Conservation (phyloP, 1,139 yeast genomes). For the Scheffersomyces illinoinensis region DNA sequence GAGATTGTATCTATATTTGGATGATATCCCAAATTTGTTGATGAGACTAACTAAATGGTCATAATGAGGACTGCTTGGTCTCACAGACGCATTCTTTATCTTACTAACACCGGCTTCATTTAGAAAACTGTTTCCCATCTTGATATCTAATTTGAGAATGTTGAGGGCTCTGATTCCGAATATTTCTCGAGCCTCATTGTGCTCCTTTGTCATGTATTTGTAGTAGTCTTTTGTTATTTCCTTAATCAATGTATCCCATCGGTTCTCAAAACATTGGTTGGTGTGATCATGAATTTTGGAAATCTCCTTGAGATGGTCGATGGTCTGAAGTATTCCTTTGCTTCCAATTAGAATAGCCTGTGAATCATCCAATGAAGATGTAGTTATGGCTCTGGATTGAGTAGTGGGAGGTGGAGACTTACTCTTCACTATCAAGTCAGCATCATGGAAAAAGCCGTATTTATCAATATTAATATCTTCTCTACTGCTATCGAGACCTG, state of each 20-base stretch:
- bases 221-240: slow-evolving; percentile 27
- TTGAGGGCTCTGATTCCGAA: slow-evolving; percentile 42
- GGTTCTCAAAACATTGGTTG: slow-evolving; percentile 25
- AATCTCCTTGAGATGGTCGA: slow-evolving; percentile 29
- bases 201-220: slow-evolving; percentile 12
- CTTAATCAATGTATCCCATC: slow-evolving; percentile 38
- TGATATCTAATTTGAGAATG: slow-evolving; percentile 18
- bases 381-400: neutral
- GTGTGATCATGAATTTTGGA: slow-evolving; percentile 37
- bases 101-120: neutral
- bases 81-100: neutral
- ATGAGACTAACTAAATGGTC: slow-evolving; percentile 36
- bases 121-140: slow-evolving; percentile 4
- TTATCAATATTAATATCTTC: slow-evolving; percentile 40
- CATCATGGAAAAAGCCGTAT: slow-evolving; percentile 48
- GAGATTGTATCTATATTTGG: slow-evolving; percentile 45
- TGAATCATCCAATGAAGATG: slow-evolving; percentile 4
- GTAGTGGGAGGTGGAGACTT: neutral
- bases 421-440: slow-evolving; percentile 4
- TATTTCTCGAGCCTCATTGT: slow-evolving; percentile 22
- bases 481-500: neutral
- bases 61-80: slow-evolving; percentile 6
- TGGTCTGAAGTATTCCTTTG: slow-evolving; percentile 13
- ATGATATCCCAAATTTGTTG: slow-evolving; percentile 47
- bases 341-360: slow-evolving; percentile 15